Evolutionary conservation across 495 filamentous ascomycete genomes (phyloP).

Genomic region (Hypoxylon perforatum): DNA sequence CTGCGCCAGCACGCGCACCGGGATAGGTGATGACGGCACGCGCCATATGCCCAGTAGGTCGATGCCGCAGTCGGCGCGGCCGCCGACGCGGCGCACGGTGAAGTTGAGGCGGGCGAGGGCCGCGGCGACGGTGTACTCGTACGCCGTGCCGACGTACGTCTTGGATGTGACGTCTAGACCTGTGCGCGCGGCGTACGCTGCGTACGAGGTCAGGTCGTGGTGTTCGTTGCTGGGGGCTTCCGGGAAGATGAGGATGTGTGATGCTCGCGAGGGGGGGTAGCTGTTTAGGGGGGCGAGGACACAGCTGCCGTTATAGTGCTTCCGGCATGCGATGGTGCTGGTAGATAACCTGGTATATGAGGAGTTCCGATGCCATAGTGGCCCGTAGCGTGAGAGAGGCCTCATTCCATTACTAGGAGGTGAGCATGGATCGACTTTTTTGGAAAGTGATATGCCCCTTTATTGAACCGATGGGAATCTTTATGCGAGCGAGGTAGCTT

Average conservation of each 20-base stretch:
- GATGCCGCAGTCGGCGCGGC: constrained; percentile 79
- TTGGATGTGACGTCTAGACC: constrained; percentile 61
- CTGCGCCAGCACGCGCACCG: constrained; percentile 76
- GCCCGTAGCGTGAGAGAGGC: constrained; percentile 12
- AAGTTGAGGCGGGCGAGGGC: constrained; percentile 73
- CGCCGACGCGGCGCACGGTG: constrained; percentile 76
- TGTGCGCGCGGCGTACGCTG: constrained; percentile 72
- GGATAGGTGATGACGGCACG: constrained; percentile 58
- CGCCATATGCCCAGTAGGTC: constrained; percentile 87
- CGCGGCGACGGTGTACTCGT: constrained; percentile 77
- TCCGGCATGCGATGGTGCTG: not conserved
- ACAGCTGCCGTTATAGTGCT: not conserved
- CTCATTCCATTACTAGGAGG: constrained; percentile 31
- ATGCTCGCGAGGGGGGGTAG: constrained; percentile 18
- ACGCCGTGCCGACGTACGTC: constrained; percentile 72
- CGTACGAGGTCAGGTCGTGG: constrained; percentile 75
- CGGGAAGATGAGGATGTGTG: constrained; percentile 55
- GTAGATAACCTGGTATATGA: not conserved
- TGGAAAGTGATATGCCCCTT: too few species aligned
- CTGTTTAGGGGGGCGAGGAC: not conserved
- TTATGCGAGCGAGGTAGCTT: too few species aligned
- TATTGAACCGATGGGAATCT: not conserved
- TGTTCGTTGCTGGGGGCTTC: constrained; percentile 65
- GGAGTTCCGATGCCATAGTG: constrained; percentile 15
- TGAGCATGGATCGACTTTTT: not conserved